Base-by-base conservation (phyloP, 352 stramenopile genomes). In the Phytophthora chlamydospora region DNA sequence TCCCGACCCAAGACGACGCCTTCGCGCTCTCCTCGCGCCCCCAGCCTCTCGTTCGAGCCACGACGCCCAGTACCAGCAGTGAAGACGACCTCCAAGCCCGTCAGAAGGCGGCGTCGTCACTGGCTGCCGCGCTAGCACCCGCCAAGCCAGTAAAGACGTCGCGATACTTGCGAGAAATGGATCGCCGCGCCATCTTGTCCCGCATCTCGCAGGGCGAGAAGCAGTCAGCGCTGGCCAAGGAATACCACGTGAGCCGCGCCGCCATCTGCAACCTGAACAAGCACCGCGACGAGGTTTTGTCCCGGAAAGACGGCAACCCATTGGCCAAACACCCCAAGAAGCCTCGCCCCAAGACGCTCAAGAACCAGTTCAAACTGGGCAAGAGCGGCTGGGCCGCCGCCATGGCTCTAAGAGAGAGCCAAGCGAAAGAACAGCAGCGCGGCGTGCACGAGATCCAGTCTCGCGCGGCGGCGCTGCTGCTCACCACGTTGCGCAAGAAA, bases 241-340 rank as follows among this genome's bases (percentile, higher is more conserved):
- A 89, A 52, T 89, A 82, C 47, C 60, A 76, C n/a, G 78, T 89
- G 32, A 88, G 70, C 40, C 80, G 80, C 11, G 75, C 80, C 0
- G 75, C 77, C 13, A 89, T 89, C 33, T 86, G 77, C 54, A 89
- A 89, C 51, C 57, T 83, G 19, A 76, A 82, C 62, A 89, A 89
- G 59, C 76, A 89, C 42, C 58, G 80, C 6, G 68, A 81, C 17
- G 59, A 66, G 6, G 78, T 88, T 0, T 27, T 89, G 36, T 76
- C 71, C 5, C 63, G 76, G 10, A 65, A 68, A 43, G 58, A 83
- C 64, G 59, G 75, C 31, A 83, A 88, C 54, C 78, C 78, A 7
- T 40, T 86, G 34, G 72, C 76, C 9, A 88, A 86, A 56, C 73
- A 86, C 50, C 75, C 80, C 0, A 87, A 85, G 58, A 83, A 82